Base-by-base conservation (phyloP, 2,329 filamentous ascomycete genomes). In the Claviceps sp. region DNA sequence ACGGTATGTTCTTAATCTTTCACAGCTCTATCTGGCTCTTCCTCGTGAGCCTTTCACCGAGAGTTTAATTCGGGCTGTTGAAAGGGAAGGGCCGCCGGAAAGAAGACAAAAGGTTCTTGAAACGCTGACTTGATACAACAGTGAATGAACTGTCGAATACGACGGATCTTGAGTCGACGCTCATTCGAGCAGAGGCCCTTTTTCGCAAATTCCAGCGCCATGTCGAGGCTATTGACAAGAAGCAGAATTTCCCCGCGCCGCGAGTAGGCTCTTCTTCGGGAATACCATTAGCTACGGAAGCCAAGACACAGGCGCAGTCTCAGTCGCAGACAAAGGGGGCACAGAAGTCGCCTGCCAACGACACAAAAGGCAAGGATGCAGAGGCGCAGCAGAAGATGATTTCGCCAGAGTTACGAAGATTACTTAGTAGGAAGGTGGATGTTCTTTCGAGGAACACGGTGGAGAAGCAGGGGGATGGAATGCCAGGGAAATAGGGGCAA, bases 101-200 rank as follows among this genome's bases (percentile, higher is more conserved):
- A 41, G 16, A 41, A 20, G 6, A 41, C 3, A 41, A 3, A n/a
- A 18, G 7, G 3, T 2, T 18, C 8, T 18, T 9, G 9, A 4
- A 22, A 49, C n/a, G 26, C 48, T 49, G 1, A 49, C 24, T 16
- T 4, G 1, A 9, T 26, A 40, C 11, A 5, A 20, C 50, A 93
- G 89, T 98, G 61, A 98, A 98, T 63, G 93, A 98, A 65, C 79
- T 98, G 1, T 95, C 89, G 5, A 86, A 85, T 57, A 94, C 85
- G 1, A 97, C 98, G 63, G 93, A 98, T 59, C 78, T 98, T 0
- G 79, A 89, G 50, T 85, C 85, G 1, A 94, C 89, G 0, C 78
- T 97, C 18, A 82, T 95, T 54, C 81, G 90, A 36, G 93, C 93
- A 11, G 93, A 98, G 68, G 79, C 82, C 0, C 79, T 98, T 2